These are phyloP conservation scores for Diplodia sapinea DNA, from an alignment of 2,329 filamentous ascomycete species.

Conservation along the genomic window DNA sequence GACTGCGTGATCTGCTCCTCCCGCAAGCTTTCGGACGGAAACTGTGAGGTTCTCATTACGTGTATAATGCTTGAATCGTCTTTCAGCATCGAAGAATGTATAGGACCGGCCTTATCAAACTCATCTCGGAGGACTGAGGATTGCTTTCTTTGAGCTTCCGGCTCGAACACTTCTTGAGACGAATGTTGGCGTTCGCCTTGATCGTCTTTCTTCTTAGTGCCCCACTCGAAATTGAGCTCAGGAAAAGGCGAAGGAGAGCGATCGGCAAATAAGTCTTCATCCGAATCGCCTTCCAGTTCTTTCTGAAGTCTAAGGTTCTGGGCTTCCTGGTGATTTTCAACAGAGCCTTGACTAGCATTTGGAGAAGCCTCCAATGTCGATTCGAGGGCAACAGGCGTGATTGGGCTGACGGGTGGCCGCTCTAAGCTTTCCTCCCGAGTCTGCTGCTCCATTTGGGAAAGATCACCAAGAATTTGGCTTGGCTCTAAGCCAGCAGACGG, in stretches of 20 bases:
- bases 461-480: conserved; percentile 16
- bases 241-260: conserved; percentile 26
- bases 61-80: conserved; percentile 30
- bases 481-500: not conserved
- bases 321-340: conserved; percentile 16
- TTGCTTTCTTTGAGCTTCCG: not conserved
- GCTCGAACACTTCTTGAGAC: not conserved
- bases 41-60: conserved; percentile 14
- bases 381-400: not conserved
- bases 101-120: not conserved
- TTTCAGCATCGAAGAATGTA: conserved; percentile 20
- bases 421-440: not conserved
- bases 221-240: conserved; percentile 11
- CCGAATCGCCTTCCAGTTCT: conserved; percentile 33
- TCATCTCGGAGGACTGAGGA: conserved; percentile 2
- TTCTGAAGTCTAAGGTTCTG: conserved; percentile 33
- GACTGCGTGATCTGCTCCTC: not conserved
- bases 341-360: not conserved
- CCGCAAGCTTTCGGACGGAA: not conserved
- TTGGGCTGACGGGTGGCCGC: conserved; percentile 11
- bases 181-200: not conserved
- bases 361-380: not conserved
- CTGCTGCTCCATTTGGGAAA: not conserved
- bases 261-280: conserved; percentile 36
- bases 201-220: not conserved